Conservation (phyloP, 257 asterid species). For the Solanum appendiculatum region DNA sequence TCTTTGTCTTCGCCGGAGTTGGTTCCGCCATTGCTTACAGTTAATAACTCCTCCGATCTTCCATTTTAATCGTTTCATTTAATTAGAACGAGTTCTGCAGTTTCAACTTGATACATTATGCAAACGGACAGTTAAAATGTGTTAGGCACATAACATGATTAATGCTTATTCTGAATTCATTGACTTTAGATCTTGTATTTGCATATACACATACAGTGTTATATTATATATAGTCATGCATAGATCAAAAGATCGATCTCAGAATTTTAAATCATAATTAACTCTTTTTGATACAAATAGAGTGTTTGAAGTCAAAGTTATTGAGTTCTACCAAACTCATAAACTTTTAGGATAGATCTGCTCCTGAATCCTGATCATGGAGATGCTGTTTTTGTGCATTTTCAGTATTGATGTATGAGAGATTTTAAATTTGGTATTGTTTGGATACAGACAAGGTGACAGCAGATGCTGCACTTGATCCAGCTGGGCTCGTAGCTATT, state of each 20-base stretch:
- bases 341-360: background rate
- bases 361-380: background rate
- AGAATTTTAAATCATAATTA: too few species aligned
- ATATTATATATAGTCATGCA: too few species aligned
- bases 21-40: constrained; percentile 97
- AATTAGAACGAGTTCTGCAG: background rate
- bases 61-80: background rate
- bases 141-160: background rate
- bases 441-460: background rate
- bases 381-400: background rate
- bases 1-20: constrained; percentile 90
- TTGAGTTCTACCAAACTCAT: background rate
- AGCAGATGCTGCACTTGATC: constrained; percentile 5
- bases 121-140: background rate
- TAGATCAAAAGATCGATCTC: too few species aligned
- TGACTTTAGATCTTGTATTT: too few species aligned
- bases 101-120: background rate
- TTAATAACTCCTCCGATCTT: constrained; percentile 7
- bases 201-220: background rate
- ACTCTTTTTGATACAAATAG: too few species aligned
- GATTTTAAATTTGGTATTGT: background rate
- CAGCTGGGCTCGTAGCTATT: constrained; percentile 9
- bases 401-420: background rate
- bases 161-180: background rate
- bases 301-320: background rate